Conservation (phyloP, 441 rosid species). For the Syzygium syzygioides region DNA sequence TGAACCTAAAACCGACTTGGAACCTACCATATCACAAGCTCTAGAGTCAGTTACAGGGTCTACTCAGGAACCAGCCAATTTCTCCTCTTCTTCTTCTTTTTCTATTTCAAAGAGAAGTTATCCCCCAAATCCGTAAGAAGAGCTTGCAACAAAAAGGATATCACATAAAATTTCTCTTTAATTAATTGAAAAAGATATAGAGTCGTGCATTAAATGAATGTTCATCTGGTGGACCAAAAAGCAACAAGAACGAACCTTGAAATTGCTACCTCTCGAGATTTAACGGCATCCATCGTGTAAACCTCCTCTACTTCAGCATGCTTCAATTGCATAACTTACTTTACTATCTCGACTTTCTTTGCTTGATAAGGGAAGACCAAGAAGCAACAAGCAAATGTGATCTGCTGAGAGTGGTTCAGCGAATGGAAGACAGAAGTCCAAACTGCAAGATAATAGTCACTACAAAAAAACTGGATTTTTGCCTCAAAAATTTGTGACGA, state of each 20-base stretch:
- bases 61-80: no score
- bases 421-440: no score
- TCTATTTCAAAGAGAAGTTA: constrained; percentile 91
- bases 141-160: constrained; percentile 31
- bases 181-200: not conserved
- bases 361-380: constrained; percentile 63
- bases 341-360: constrained; percentile 89
- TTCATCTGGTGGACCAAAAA: not conserved
- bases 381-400: constrained; percentile 32
- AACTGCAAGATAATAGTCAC: no score
- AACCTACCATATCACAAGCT: no score
- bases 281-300: constrained; percentile 63
- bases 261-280: constrained; percentile 63
- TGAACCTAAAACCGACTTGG: no score
- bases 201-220: not conserved
- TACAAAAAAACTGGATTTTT: no score
- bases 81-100: not conserved
- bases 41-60: no score
- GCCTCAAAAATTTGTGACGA: no score
- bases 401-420: no score
- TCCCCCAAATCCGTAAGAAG: constrained; percentile 84
- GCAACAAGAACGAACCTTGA: not conserved
- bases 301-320: constrained; percentile 74
- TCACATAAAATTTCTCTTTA: no score
- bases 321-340: constrained; percentile 66